Evolutionary conservation across 257 asterid species (phyloP).

Genomic region (Solanum etuberosum): DNA sequence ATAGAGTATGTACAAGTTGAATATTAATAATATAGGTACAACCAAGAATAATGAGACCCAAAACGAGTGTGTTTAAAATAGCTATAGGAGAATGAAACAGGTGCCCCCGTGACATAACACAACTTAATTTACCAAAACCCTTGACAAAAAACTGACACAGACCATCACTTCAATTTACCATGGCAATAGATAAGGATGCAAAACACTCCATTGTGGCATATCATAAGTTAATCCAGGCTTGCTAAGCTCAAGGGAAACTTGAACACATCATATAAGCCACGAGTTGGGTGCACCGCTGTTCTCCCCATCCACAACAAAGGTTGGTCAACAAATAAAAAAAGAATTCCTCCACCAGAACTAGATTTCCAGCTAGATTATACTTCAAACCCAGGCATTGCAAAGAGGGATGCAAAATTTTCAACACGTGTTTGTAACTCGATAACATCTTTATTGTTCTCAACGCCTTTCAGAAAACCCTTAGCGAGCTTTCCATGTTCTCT

Average conservation of each 20-base stretch:
- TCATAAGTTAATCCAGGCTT: not conserved
- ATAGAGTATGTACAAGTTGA: not conserved
- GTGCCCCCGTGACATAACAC: not conserved
- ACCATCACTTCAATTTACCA: not conserved
- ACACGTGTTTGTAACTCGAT: conserved; percentile 61
- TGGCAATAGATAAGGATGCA: not conserved
- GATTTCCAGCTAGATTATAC: conserved; percentile 7
- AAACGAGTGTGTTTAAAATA: not conserved
- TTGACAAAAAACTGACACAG: not conserved
- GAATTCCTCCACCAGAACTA: not conserved
- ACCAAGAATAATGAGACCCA: not conserved
- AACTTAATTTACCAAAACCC: not conserved
- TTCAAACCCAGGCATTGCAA: conserved; percentile 89
- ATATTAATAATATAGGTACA: not conserved
- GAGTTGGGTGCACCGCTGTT: not conserved
- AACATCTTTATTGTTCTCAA: conserved; percentile 70
- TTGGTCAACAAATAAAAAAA: not conserved
- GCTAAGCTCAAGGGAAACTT: not conserved
- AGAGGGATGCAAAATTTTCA: conserved; percentile 73
- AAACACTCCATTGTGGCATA: not conserved
- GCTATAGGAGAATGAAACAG: not conserved
- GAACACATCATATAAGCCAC: not conserved
- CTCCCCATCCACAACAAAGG: not conserved
- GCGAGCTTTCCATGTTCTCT: conserved; percentile 65
- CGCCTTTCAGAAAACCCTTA: conserved; percentile 58